phyloP scores from a whole-genome alignment of 768 basidiomycete species.

The Suillus weaverae region DNA sequence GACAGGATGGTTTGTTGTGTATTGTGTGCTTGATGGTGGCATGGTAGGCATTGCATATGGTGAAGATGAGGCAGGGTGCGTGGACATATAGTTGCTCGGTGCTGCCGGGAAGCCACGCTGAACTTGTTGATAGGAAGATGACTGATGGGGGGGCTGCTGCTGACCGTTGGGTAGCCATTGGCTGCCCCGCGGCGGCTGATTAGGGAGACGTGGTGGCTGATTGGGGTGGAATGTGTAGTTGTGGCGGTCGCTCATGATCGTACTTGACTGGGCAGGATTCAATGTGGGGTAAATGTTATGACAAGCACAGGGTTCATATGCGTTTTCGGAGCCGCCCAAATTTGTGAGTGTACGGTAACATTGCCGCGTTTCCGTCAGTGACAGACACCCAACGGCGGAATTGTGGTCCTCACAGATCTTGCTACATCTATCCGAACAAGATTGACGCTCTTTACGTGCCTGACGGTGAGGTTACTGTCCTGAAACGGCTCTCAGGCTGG shows the following conservation, averaged over 20 bases:
- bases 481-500: slow-evolving; percentile 28
- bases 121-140: slow-evolving; percentile 22
- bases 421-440: slow-evolving; percentile 28
- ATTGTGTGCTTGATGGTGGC: slow-evolving; percentile 14
- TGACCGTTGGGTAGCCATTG: slow-evolving; percentile 27
- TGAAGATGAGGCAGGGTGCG: slow-evolving; percentile 18
- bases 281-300: slow-evolving; percentile 2
- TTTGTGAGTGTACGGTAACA: slow-evolving; percentile 27
- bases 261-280: neutral
- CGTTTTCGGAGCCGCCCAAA: slow-evolving; percentile 32
- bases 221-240: slow-evolving; percentile 28
- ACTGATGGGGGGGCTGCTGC: slow-evolving; percentile 25
- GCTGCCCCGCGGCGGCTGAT: slow-evolving; percentile 11
- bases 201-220: neutral
- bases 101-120: slow-evolving; percentile 5
- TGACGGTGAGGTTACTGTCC: slow-evolving; percentile 20
- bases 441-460: slow-evolving; percentile 25
- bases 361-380: slow-evolving; percentile 27
- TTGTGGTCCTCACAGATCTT: slow-evolving; percentile 28
- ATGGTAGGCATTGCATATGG: slow-evolving; percentile 21
- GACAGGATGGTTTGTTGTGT: slow-evolving; percentile 18
- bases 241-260: slow-evolving; percentile 31
- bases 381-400: slow-evolving; percentile 31
- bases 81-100: slow-evolving; percentile 14
- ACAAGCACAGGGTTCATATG: slow-evolving; percentile 31